These are phyloP conservation scores for Darksidea phi DNA, from an alignment of 495 filamentous ascomycete genomes.

Conservation along the genomic window DNA sequence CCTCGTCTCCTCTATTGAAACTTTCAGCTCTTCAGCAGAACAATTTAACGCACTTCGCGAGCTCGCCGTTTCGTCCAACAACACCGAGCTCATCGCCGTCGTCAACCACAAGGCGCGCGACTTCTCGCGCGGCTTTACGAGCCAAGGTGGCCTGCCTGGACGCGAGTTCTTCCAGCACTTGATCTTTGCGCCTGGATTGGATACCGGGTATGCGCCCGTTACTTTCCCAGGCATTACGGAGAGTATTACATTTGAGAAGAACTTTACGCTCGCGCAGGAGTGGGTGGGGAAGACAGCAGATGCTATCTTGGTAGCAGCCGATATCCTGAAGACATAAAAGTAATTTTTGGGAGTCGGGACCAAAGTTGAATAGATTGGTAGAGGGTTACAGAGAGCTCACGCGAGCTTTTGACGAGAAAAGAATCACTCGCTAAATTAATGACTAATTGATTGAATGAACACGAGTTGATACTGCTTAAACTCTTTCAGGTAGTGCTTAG, in stretches of 20 bases:
- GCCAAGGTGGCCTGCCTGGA: slow-evolving; percentile 30
- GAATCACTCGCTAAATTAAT: no score
- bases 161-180: slow-evolving; percentile 32
- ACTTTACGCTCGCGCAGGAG: slow-evolving; percentile 30
- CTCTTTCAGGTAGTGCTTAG: no score
- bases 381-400: no score
- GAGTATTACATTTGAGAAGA: slow-evolving; percentile 11
- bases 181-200: slow-evolving; percentile 32
- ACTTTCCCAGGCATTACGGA: slow-evolving; percentile 34
- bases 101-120: slow-evolving; percentile 33
- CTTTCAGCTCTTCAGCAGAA: slow-evolving; percentile 15
- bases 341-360: no score
- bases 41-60: slow-evolving; percentile 23
- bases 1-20: slow-evolving; percentile 15
- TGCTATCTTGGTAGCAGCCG: slow-evolving; percentile 28
- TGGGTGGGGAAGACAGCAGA: slow-evolving; percentile 31
- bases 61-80: slow-evolving; percentile 7
- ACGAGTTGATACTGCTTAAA: no score
- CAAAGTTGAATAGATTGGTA: no score
- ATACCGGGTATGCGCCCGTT: slow-evolving; percentile 35
- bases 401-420: no score
- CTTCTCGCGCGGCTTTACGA: slow-evolving; percentile 30
- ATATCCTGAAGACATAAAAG: slow-evolving; percentile 29
- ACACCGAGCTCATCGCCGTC: slow-evolving; percentile 28
- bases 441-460: no score